These are phyloP conservation scores for Penicillium sp. DNA, from an alignment of 2,329 filamentous ascomycete genomes.

Conservation along the genomic window DNA sequence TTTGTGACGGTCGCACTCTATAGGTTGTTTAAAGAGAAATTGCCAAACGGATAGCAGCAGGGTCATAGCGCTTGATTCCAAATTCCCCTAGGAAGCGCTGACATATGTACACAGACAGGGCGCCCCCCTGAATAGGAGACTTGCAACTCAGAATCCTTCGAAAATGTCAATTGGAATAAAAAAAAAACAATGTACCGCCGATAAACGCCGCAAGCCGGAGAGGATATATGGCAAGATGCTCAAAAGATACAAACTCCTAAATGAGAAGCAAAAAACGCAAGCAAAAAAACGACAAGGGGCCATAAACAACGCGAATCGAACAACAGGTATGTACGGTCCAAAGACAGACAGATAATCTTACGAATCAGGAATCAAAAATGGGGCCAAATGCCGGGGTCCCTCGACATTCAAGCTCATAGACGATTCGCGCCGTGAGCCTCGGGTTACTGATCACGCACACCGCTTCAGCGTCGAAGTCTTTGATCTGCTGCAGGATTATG, in stretches of 20 bases:
- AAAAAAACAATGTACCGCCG: not conserved
- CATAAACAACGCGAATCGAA: not conserved
- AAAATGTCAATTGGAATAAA: not conserved
- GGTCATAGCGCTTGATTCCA: constrained; percentile 6
- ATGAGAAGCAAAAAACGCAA: not conserved
- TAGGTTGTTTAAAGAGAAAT: not conserved
- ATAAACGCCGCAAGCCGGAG: not conserved
- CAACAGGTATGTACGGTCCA: not conserved
- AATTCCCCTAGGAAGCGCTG: not conserved
- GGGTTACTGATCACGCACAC: constrained; percentile 67
- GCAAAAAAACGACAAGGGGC: not conserved
- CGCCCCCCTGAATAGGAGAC: not conserved
- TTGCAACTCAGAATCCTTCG: not conserved
- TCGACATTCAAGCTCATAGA: constrained; percentile 58
- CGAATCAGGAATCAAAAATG: constrained; percentile 58
- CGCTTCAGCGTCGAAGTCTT: constrained; percentile 50
- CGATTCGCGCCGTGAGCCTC: constrained; percentile 57
- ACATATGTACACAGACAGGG: constrained; percentile 3
- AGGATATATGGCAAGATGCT: not conserved
- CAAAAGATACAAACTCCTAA: not conserved
- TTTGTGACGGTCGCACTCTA: not conserved
- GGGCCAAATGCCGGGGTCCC: constrained; percentile 62
- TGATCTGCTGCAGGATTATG: constrained; percentile 46
- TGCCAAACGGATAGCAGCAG: not conserved
- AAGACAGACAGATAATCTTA: constrained; percentile 1